A percentile compares a stretch with the other conserved stretches of the same genome.
Evolutionary conservation across 2,329 filamentous ascomycete species (phyloP).

Genomic region (Phialophora verrucosa): DNA sequence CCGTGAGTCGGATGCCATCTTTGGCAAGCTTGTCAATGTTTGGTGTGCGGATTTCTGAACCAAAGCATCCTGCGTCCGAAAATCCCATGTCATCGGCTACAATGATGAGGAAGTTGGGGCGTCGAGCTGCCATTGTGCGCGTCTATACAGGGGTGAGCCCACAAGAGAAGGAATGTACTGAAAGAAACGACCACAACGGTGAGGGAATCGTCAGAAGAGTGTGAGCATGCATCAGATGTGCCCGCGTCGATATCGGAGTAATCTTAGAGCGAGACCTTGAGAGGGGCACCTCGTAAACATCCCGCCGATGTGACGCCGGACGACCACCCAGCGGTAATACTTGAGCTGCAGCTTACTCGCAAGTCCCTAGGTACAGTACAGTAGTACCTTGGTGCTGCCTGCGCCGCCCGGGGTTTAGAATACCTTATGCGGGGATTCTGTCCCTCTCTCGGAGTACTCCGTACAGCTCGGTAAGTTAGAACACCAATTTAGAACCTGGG

Average conservation of each 20-base stretch:
- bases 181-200: not conserved
- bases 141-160: not conserved
- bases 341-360: not conserved
- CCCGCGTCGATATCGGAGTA: constrained; percentile 7
- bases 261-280: constrained; percentile 10
- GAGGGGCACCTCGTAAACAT: not conserved
- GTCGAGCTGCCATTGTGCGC: constrained; percentile 35
- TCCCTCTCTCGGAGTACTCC: not conserved
- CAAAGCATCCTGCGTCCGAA: constrained; percentile 64
- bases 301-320: not conserved
- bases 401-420: no score
- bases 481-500: not conserved
- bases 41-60: constrained; percentile 66
- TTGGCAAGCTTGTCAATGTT: constrained; percentile 62
- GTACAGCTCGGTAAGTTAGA: no score
- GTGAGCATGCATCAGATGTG: not conserved
- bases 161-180: not conserved
- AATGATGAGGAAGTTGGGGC: constrained; percentile 66
- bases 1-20: constrained; percentile 64
- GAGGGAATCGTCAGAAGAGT: not conserved
- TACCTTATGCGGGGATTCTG: not conserved
- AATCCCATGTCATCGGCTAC: constrained; percentile 67
- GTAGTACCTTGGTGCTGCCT: no score
- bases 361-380: no score
- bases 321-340: not conserved